Evolutionary conservation across 257 asterid species (phyloP), one percentile per base, ranked within the genome.

Genomic region (Rhazya stricta): DNA sequence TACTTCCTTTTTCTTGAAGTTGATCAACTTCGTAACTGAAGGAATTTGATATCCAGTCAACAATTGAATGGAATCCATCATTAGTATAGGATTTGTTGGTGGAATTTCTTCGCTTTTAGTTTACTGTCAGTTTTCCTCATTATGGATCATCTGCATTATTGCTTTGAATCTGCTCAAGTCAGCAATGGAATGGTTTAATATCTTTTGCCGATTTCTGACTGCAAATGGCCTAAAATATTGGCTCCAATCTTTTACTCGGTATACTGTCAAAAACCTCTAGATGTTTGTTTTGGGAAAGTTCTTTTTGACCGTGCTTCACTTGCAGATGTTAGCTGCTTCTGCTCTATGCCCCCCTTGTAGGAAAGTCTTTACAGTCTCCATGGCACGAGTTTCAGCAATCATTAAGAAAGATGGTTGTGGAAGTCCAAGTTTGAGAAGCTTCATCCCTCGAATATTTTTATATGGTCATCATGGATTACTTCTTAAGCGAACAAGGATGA

Each of bases 401-500:
- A 76, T 51, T 42, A 46, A 36, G 43, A 57, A 21, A 25, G 48
- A 9, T 30, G 68, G 1, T 48, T 43, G 29, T 43, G 23, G 19
- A 8, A 39, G 41, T 42, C n/a, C 30, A 30, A 58, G 63, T 71
- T 56, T 69, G 58, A 29, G 72, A 69, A 79, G 43, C 36, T 46
- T 34, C 51, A 8, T 61, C 34, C 53, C 74, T 80, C 67, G 67
- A 6, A 6, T 4, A 69, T 54, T 74, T 74, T 74, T 61, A 60
- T 29, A 41, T 66, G 75, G 63, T 77, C 53, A 73, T 60, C 76
- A 10, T 67, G 51, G 56, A 25, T 36, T 45, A 29, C 65, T 42
- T 71, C 46, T 51, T 53, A 46, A 46, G 74, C 73, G 46, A 79
- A 71, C 72, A 71, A 68, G 60, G 69, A 72, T 61, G 74, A 69